Evolutionary conservation across 169 alveolate species (phyloP).

Genomic region (Plasmodium berghei): DNA sequence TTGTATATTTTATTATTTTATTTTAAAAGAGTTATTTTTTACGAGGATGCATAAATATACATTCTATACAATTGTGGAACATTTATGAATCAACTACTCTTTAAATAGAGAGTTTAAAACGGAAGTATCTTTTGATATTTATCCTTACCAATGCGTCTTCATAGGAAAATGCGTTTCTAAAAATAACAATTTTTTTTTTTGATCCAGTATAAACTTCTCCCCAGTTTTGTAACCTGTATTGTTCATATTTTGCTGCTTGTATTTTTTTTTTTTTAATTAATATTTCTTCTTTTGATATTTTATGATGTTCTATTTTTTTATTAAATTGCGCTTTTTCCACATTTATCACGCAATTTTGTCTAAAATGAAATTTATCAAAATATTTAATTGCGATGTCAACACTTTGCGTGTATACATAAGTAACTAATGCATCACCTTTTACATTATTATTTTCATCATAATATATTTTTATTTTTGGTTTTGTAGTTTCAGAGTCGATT

Average conservation of each 20-base stretch:
- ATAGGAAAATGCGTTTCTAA: slow-evolving; percentile 86
- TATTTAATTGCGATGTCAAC: slow-evolving; percentile 88
- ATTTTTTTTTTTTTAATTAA: slow-evolving; percentile 52
- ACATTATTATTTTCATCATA: slow-evolving; percentile 82
- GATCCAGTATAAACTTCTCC: slow-evolving; percentile 74
- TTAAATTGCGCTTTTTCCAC: slow-evolving; percentile 84
- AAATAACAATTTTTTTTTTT: slow-evolving; percentile 81
- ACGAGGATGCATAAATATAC: no score
- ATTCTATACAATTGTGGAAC: no score
- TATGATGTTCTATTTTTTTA: slow-evolving; percentile 53
- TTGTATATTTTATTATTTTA: no score
- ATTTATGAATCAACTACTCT: no score
- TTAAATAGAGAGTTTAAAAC: no score
- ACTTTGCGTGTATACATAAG: slow-evolving; percentile 88
- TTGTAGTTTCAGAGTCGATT: slow-evolving; percentile 88
- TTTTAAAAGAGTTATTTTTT: no score
- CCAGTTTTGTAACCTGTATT: slow-evolving; percentile 71
- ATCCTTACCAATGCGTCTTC: slow-evolving; percentile 80
- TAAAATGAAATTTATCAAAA: slow-evolving; percentile 83
- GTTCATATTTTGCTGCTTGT: slow-evolving; percentile 80
- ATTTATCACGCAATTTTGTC: slow-evolving; percentile 84
- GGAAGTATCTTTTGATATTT: neutral
- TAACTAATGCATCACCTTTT: slow-evolving; percentile 89
- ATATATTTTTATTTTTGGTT: slow-evolving; percentile 88
- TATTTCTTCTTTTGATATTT: slow-evolving; percentile 64